Conservation (phyloP, 1,284 basidiomycete species). For the Cutaneotrichosporon daszewskae region DNA sequence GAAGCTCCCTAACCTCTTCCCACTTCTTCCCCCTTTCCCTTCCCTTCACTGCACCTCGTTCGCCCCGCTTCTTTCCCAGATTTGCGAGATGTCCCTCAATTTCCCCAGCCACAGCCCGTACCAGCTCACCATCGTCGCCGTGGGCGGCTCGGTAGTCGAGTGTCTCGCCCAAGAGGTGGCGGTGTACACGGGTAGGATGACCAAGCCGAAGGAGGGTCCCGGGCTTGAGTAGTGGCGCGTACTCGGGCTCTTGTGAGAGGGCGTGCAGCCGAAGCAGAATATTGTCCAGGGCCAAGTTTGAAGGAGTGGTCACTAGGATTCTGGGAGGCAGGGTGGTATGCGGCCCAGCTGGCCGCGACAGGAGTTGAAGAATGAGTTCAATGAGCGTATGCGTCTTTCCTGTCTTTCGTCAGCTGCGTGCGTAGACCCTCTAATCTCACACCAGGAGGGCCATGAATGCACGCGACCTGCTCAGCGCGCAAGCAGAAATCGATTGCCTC, state of each 20-base stretch:
- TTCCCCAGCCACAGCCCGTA: conserved; percentile 78
- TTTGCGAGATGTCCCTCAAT: conserved; percentile 62
- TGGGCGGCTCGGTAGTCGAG: conserved; percentile 78
- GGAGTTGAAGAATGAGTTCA: conserved; percentile 79
- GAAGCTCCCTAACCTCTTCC: conserved; percentile 80
- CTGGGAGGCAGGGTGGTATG: conserved; percentile 43
- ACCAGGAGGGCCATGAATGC: conserved; percentile 94
- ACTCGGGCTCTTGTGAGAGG: conserved; percentile 19
- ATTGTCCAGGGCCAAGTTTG: conserved; percentile 59
- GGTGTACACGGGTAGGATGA: conserved; percentile 87
- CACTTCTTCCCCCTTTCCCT: conserved; percentile 78
- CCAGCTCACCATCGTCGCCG: conserved; percentile 71
- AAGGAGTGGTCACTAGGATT: conserved; percentile 53
- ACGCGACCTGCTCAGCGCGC: conserved; percentile 62
- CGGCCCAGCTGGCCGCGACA: conserved; percentile 42
- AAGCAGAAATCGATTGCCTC: conserved; percentile 55
- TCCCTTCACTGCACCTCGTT: conserved; percentile 56
- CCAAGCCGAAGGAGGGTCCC: conserved; percentile 67
- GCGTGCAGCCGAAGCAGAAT: conserved; percentile 68
- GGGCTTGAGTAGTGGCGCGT: conserved; percentile 36
- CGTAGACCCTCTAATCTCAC: conserved; percentile 48
- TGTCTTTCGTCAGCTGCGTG: conserved; percentile 47
- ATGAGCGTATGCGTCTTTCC: conserved; percentile 90
- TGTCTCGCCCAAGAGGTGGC: conserved; percentile 68
- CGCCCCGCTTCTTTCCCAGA: conserved; percentile 70